A percentile compares a stretch with the other conserved stretches of the same genome.
Conservation (phyloP, 129 eudicot genomes). For the Flaveria linearis region DNA sequence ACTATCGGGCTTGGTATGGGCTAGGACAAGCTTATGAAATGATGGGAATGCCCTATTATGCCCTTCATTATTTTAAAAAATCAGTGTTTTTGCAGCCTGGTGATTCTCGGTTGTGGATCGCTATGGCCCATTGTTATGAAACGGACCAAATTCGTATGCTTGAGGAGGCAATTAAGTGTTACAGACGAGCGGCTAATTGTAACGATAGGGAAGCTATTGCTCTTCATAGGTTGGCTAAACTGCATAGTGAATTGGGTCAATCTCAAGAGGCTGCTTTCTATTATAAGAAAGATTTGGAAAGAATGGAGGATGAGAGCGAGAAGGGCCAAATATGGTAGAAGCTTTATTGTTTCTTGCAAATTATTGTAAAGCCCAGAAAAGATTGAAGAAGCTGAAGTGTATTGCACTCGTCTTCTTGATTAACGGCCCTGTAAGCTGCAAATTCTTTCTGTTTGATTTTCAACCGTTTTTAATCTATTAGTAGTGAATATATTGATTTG, state of each 20-base stretch:
- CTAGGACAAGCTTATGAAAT: conserved; percentile 95
- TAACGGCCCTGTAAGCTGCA: conserved; percentile 87
- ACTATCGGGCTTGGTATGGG: conserved; percentile 85
- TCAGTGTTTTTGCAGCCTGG: conserved; percentile 83
- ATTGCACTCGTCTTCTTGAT: conserved; percentile 89
- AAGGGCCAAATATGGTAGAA: conserved; percentile 89
- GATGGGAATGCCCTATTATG: conserved; percentile 45
- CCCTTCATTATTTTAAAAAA: conserved; percentile 78
- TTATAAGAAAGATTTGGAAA: conserved; percentile 86
- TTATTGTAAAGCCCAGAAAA: conserved; percentile 51
- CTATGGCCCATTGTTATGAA: conserved; percentile 96
- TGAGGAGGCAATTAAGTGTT: conserved; percentile 95
- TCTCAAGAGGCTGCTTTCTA: conserved; percentile 75
- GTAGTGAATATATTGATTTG: background rate
- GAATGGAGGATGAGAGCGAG: conserved; percentile 93
- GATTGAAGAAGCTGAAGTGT: conserved; percentile 86
- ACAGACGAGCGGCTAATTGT: conserved; percentile 73
- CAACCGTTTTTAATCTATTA: background rate
- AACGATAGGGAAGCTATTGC: conserved; percentile 97
- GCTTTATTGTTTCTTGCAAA: conserved; percentile 73
- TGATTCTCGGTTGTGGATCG: conserved; percentile 67
- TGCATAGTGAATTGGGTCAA: conserved; percentile 66
- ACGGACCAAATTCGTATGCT: conserved; percentile 61
- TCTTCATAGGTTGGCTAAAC: conserved; percentile 69
- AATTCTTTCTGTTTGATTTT: background rate